These are phyloP conservation scores for Deinandra increscens DNA, from an alignment of 129 eudicot species.

Conservation along the genomic window DNA sequence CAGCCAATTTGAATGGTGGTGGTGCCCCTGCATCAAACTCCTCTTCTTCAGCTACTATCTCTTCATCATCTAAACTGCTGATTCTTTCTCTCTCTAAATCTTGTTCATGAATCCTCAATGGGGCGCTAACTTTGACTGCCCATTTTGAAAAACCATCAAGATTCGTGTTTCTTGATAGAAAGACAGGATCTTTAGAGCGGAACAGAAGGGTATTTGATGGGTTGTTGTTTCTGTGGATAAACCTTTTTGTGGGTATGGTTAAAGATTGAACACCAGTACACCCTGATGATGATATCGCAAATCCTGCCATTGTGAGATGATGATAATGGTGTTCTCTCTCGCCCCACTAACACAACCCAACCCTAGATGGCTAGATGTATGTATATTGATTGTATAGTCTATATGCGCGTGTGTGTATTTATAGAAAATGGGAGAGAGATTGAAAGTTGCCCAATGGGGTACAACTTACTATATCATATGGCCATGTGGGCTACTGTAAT, in stretches of 20 bases:
- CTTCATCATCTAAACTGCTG: slow-evolving; percentile 24
- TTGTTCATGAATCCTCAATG: slow-evolving; percentile 35
- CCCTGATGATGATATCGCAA: slow-evolving; percentile 42
- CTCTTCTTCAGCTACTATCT: slow-evolving; percentile 5
- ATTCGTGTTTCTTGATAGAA: slow-evolving; percentile 22
- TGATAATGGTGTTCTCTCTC: neutral
- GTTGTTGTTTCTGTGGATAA: slow-evolving; percentile 11
- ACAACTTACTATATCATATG: too few species aligned
- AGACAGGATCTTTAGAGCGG: slow-evolving; percentile 29
- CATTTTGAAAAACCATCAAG: slow-evolving; percentile 33
- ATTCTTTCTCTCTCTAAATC: slow-evolving; percentile 24
- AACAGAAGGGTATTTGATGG: slow-evolving; percentile 32
- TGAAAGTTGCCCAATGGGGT: too few species aligned
- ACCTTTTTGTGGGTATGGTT: slow-evolving; percentile 41
- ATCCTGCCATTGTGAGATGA: slow-evolving; percentile 48
- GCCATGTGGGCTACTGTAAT: too few species aligned
- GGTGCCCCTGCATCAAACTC: slow-evolving; percentile 54
- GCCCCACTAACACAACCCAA: slow-evolving; percentile 11
- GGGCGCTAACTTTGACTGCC: slow-evolving; percentile 47
- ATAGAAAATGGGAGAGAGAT: too few species aligned
- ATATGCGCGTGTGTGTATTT: too few species aligned
- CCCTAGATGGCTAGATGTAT: neutral
- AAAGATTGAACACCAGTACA: slow-evolving; percentile 45
- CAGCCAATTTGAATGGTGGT: slow-evolving; percentile 63
- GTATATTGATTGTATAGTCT: too few species aligned